These are phyloP conservation scores for Hypomontagnella monticulosa DNA, from an alignment of 495 filamentous ascomycete species.

Conservation along the genomic window DNA sequence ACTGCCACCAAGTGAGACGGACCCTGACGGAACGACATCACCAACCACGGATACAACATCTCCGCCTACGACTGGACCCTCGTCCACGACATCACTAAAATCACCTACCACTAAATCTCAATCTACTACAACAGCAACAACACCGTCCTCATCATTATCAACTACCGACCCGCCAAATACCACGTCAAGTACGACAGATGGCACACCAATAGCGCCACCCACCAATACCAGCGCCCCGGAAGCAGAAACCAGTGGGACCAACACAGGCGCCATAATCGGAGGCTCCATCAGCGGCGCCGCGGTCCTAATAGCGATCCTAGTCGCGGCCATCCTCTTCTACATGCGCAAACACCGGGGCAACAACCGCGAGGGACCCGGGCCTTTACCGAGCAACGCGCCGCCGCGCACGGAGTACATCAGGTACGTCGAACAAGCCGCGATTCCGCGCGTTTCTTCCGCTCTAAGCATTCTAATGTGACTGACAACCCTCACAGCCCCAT, in stretches of 20 bases:
- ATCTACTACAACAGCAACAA: slow-evolving; percentile 27
- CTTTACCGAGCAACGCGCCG: slow-evolving; percentile 29
- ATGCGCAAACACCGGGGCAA: slow-evolving; percentile 50
- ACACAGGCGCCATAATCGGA: slow-evolving; percentile 57
- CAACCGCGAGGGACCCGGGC: slow-evolving; percentile 45
- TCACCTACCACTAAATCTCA: slow-evolving; percentile 28
- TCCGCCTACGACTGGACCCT: background rate
- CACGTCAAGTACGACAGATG: slow-evolving; percentile 3
- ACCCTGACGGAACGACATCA: slow-evolving; percentile 15
- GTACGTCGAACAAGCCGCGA: slow-evolving; percentile 18
- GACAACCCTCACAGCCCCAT: slow-evolving; percentile 34
- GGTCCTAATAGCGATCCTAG: slow-evolving; percentile 45
- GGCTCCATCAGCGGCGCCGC: slow-evolving; percentile 54
- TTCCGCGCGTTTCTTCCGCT: too few species aligned
- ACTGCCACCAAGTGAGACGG: slow-evolving; percentile 15
- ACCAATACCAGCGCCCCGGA: slow-evolving; percentile 23
- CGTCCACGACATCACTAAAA: too few species aligned
- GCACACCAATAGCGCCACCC: slow-evolving; percentile 11
- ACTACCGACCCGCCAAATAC: slow-evolving; percentile 16
- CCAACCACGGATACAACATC: slow-evolving; percentile 28
- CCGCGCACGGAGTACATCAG: slow-evolving; percentile 48
- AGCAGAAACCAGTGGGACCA: slow-evolving; percentile 26
- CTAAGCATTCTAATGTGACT: background rate
- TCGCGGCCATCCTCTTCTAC: slow-evolving; percentile 43
- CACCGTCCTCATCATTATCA: slow-evolving; percentile 28